A percentile compares a stretch with the other conserved stretches of the same genome.
These are phyloP conservation scores for Cordyceps cateniannulata DNA, from an alignment of 2,329 filamentous ascomycete genomes.

Conservation along the genomic window DNA sequence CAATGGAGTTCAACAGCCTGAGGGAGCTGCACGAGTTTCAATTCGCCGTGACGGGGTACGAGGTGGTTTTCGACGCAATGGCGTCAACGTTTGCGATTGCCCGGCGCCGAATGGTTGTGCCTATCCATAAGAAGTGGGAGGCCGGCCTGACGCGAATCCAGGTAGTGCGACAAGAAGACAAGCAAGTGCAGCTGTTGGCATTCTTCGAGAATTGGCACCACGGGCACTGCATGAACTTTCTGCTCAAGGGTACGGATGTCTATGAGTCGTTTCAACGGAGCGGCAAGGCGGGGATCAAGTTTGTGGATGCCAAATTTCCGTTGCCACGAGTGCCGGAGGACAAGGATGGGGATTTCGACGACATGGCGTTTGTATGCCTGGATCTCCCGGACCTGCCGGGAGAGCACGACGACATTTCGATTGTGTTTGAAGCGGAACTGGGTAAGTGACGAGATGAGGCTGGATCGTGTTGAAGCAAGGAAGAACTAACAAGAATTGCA, in stretches of 20 bases:
- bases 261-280: conserved; percentile 64
- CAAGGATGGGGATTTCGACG: conserved; percentile 45
- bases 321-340: conserved; percentile 58
- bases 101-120: conserved; percentile 79
- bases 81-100: conserved; percentile 75
- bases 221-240: conserved; percentile 83
- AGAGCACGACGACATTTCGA: conserved; percentile 86
- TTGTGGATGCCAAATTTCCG: conserved; percentile 88
- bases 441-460: conserved; percentile 43
- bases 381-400: conserved; percentile 85
- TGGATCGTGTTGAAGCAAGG: neutral
- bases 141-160: conserved; percentile 74
- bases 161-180: conserved; percentile 64
- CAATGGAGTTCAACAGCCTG: conserved; percentile 60
- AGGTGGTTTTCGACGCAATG: conserved; percentile 66
- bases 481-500: conserved; percentile 25
- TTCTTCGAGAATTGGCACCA: conserved; percentile 88
- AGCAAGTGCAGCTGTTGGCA: conserved; percentile 68
- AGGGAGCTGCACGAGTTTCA: conserved; percentile 74
- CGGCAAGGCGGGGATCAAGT: conserved; percentile 65
- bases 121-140: conserved; percentile 93
- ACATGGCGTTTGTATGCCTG: conserved; percentile 72
- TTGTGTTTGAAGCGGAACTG: conserved; percentile 73
- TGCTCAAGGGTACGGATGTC: conserved; percentile 74
- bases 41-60: conserved; percentile 70